Conservation (phyloP, 2,329 filamentous ascomycete species). For the Epichloe aotearoae region DNA sequence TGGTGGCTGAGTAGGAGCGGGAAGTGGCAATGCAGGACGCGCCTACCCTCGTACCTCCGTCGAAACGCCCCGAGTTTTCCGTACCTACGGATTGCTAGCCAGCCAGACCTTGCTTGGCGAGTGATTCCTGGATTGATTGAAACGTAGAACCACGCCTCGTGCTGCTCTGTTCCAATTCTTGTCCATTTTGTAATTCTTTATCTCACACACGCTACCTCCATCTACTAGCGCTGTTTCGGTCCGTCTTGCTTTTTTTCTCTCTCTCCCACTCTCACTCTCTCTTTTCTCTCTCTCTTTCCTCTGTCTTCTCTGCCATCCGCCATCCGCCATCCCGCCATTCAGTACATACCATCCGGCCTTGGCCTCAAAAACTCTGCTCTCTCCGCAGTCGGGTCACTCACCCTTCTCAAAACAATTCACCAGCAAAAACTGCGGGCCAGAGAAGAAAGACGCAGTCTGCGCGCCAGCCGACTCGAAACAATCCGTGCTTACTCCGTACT, state of each 20-base stretch:
- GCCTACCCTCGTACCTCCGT: background rate
- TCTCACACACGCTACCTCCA: background rate
- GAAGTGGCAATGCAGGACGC: background rate
- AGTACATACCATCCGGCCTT: background rate
- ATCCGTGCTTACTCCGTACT: background rate
- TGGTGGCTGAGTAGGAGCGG: background rate
- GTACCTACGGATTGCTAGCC: no score
- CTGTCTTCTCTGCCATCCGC: background rate
- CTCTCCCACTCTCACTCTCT: background rate
- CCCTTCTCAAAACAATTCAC: background rate
- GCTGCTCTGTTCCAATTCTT: background rate
- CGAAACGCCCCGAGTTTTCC: no score
- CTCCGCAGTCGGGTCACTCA: background rate
- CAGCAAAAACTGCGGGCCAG: background rate
- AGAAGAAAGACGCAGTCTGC: background rate
- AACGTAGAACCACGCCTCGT: no score
- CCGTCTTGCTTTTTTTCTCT: background rate
- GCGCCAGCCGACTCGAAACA: background rate
- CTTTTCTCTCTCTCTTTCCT: background rate
- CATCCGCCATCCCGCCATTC: constrained; percentile 4
- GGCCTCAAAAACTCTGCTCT: constrained; percentile 6
- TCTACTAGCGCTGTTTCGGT: background rate
- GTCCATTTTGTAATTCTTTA: background rate
- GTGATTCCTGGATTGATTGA: no score
- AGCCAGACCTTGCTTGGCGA: no score